Conservation (phyloP, 2,329 filamentous ascomycete genomes). For the Verticillium klebahnii region DNA sequence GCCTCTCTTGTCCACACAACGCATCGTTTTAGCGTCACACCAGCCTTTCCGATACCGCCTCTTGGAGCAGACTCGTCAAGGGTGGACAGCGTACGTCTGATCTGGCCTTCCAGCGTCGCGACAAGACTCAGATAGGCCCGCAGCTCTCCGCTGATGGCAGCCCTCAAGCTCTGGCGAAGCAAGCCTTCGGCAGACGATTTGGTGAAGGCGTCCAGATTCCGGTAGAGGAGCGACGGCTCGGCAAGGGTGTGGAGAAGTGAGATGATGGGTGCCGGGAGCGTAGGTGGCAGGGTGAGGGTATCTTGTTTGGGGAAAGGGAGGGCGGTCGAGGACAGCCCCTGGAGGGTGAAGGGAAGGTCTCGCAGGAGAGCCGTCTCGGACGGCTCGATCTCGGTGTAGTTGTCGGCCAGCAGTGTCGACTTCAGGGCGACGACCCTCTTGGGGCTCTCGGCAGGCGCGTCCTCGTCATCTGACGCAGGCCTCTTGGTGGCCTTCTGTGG, state of each 20-base stretch:
- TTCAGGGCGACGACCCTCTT: conserved; percentile 51
- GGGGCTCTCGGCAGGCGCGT: conserved; percentile 23
- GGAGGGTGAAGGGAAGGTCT: conserved; percentile 87
- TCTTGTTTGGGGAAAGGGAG: conserved; percentile 68
- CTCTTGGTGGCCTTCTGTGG: conserved; percentile 31
- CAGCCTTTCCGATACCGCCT: conserved; percentile 73
- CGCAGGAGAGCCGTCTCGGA: conserved; percentile 64
- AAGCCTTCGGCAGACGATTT: conserved; percentile 77
- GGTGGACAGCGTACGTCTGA: conserved; percentile 72
- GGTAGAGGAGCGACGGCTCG: conserved; percentile 90
- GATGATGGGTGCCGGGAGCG: conserved; percentile 77
- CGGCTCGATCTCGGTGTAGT: conserved; percentile 53
- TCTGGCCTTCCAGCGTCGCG: conserved; percentile 88
- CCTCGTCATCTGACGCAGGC: conserved; percentile 25
- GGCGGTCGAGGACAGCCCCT: conserved; percentile 84
- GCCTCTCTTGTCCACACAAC: conserved; percentile 97
- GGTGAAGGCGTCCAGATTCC: conserved; percentile 73
- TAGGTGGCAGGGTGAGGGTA: conserved; percentile 69
- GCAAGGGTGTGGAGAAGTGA: conserved; percentile 85
- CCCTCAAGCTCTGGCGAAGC: conserved; percentile 86
- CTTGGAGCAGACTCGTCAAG: conserved; percentile 65
- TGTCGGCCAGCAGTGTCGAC: conserved; percentile 52
- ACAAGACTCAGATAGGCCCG: conserved; percentile 87
- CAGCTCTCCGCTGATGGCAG: conserved; percentile 79
- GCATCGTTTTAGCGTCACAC: conserved; percentile 90